Percentiles rank a stretch among this genome's conserved stretches.
These are phyloP conservation scores for Lactifluus hygrophoroides DNA, from an alignment of 768 basidiomycete genomes.

Conservation along the genomic window DNA sequence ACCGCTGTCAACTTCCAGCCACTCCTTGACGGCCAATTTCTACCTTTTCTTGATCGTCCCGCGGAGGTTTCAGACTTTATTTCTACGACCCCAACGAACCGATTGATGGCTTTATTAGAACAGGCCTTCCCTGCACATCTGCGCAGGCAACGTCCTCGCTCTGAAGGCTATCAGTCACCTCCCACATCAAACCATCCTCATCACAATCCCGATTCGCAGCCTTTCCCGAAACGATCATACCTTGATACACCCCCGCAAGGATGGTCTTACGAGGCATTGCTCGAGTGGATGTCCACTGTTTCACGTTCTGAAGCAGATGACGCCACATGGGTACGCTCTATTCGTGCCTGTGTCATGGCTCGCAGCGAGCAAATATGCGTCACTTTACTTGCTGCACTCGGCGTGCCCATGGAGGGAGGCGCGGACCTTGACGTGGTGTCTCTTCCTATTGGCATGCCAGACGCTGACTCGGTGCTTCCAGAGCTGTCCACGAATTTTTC, in stretches of 20 bases:
- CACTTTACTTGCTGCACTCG: slow-evolving; percentile 18
- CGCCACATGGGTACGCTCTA: slow-evolving; percentile 14
- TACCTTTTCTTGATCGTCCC: slow-evolving; percentile 20
- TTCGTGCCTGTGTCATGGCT: slow-evolving; percentile 20
- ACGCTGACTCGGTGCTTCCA: slow-evolving; percentile 2
- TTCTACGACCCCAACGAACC: slow-evolving; percentile 17
- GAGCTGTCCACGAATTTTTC: slow-evolving; percentile 6
- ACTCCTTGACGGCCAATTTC: slow-evolving; percentile 17
- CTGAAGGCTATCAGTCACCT: not conserved
- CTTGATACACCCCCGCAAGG: not conserved
- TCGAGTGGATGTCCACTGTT: slow-evolving; percentile 20
- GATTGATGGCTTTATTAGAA: slow-evolving; percentile 20
- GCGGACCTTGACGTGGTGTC: slow-evolving; percentile 13
- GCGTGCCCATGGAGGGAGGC: slow-evolving; percentile 20
- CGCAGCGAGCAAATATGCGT: slow-evolving; percentile 21
- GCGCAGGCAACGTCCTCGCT: not conserved
- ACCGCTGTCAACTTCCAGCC: slow-evolving; percentile 2
- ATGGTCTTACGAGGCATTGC: slow-evolving; percentile 18
- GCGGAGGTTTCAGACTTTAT: slow-evolving; percentile 18
- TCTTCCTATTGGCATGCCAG: slow-evolving; percentile 11
- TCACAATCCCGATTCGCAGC: not conserved
- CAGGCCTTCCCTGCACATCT: slow-evolving; percentile 19
- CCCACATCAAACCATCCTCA: not conserved
- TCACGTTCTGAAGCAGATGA: slow-evolving; percentile 15
- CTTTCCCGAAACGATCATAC: not conserved